Base-by-base conservation (phyloP, 1,139 yeast genomes). In the Debaryomyces robertsiae region DNA sequence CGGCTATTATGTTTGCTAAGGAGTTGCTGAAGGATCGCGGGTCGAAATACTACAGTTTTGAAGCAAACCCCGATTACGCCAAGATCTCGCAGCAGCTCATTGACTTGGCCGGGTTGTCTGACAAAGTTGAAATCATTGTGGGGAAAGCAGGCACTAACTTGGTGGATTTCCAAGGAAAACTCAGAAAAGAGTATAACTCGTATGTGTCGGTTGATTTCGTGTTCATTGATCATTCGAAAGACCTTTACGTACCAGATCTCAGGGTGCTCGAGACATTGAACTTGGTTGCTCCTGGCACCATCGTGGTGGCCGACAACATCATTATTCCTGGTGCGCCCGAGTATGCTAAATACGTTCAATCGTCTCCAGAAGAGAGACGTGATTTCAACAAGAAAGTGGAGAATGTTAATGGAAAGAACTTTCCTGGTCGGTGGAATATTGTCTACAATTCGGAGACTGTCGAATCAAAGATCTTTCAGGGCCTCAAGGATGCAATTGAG, bases 371-470 rank as follows among this genome's bases (percentile, higher is more conserved):
- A 41, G 66, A 62, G 43, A 67, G 65, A 46, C 54, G 61, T 31
- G 52, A 50, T 9, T 61, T 54, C 48, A 70, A 68, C 41, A 40
- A 44, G 3, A 40, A 39, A 1, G 49, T 46, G 9, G 48, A 42
- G 4, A 72, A 70, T 41, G 44, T 52, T 4, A 61, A 58, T 36
- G 74, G 73, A 5, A 42, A 43, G 7, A 44, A 53, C 27, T 69
- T 49, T 45, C 41, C 53, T 1, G 79, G 79, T 0, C 58, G 69
- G 38, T 73, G 78, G 79, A 68, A 73, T 38, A 50, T 72, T n/a
- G 35, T 68, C 18, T 75, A 75, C 47, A 65, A 69, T 3, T 56
- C 73, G 0, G 42, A 58, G 14, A 56, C 66, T 11, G 44, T 54
- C 5, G 46, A 45, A 10, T 48, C 52, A 4, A 39, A 32, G 4